Evolutionary conservation across 169 alveolate species (phyloP).

Genomic region (Cryptosporidium ryanae): DNA sequence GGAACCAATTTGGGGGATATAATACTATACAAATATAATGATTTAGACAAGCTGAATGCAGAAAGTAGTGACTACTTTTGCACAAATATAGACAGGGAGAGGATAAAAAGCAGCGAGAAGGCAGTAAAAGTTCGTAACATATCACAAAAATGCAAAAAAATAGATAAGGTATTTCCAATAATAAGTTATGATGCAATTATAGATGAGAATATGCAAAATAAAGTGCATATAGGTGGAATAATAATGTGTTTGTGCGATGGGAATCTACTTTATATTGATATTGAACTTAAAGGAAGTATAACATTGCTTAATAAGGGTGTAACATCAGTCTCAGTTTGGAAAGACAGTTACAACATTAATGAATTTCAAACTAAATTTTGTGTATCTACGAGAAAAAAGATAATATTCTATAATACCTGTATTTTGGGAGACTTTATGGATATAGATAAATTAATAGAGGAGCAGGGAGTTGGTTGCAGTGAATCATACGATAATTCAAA

Average conservation of each 20-base stretch:
- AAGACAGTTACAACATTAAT: conserved; percentile 41
- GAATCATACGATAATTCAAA: background rate
- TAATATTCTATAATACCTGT: conserved; percentile 60
- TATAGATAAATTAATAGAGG: conserved; percentile 17
- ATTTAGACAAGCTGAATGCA: background rate
- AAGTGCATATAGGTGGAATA: conserved; percentile 25
- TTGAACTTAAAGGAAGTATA: conserved; percentile 29
- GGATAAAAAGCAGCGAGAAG: conserved; percentile 8
- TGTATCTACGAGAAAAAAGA: conserved; percentile 27
- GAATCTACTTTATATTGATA: conserved; percentile 32
- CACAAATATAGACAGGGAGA: conserved; percentile 14
- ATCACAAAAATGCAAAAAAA: conserved; percentile 50
- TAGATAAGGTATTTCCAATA: conserved; percentile 58
- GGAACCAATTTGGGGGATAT: conserved; percentile 70
- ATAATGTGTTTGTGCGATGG: conserved; percentile 53
- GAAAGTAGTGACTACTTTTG: background rate
- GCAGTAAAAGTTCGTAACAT: conserved; percentile 17
- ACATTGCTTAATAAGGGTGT: conserved; percentile 36
- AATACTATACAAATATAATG: conserved; percentile 43
- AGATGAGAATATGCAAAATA: conserved; percentile 11
- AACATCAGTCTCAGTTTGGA: conserved; percentile 48
- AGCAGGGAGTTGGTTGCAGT: background rate
- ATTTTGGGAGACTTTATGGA: conserved; percentile 48
- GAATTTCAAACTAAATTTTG: conserved; percentile 60
- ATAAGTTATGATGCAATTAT: conserved; percentile 32